Percentiles rank a stretch among this genome's conserved stretches.
phyloP scores from a whole-genome alignment of 129 eudicot species.

The Tanacetum coccineum region DNA sequence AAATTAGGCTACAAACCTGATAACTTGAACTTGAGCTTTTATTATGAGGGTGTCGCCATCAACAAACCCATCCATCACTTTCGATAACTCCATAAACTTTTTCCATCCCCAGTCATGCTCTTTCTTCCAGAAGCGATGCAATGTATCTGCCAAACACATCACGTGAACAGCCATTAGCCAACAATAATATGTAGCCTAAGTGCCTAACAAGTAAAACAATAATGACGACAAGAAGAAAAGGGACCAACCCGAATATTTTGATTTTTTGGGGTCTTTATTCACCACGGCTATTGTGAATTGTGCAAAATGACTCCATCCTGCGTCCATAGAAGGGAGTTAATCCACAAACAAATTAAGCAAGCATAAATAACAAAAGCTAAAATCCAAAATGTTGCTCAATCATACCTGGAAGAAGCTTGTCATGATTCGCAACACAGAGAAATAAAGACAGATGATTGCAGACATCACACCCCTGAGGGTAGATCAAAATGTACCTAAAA shows the following conservation, averaged over 20 bases:
- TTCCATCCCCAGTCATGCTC: conserved; percentile 99
- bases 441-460: conserved; percentile 95
- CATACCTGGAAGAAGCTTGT: conserved; percentile 96
- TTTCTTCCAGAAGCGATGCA: conserved; percentile 97
- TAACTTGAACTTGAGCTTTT: conserved; percentile 99
- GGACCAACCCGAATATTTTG: conserved; percentile 85
- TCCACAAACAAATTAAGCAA: neutral
- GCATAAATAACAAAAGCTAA: neutral
- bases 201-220: too few species aligned
- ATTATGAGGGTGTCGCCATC: conserved; percentile 87
- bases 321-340: neutral
- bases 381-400: neutral
- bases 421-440: conserved; percentile 98
- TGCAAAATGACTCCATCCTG: conserved; percentile 99
- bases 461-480: conserved; percentile 99
- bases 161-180: conserved; percentile 6
- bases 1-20: conserved; percentile 50
- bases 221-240: conserved; percentile 6
- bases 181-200: neutral
- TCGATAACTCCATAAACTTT: conserved; percentile 94
- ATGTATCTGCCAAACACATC: conserved; percentile 61
- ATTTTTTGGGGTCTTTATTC: conserved; percentile 94
- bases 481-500: conserved; percentile 93
- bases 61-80: conserved; percentile 90
- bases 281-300: conserved; percentile 98